Conservation (phyloP, 2,329 filamentous ascomycete species). For the Calonectria honghensis region DNA sequence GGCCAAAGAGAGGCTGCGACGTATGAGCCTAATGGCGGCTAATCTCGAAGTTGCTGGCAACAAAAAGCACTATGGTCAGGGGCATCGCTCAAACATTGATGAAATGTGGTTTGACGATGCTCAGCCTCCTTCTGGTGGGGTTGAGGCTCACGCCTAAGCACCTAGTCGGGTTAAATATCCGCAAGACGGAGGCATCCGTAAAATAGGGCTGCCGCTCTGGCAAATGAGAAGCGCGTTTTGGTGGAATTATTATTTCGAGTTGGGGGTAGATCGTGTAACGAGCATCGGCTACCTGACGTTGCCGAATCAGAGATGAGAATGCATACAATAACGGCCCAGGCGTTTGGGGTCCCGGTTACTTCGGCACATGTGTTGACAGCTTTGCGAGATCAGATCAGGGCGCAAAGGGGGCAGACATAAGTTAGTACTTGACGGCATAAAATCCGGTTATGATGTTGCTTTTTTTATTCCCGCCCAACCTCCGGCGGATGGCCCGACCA, state of each 20-base stretch:
- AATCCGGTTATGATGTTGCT: conserved; percentile 31
- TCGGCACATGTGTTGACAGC: conserved; percentile 44
- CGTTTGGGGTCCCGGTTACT: conserved; percentile 53
- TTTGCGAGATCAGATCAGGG: conserved; percentile 46
- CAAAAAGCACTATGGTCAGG: conserved; percentile 49
- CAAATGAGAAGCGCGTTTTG: conserved; percentile 25
- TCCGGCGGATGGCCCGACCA: conserved; percentile 12
- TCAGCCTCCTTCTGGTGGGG: conserved; percentile 34
- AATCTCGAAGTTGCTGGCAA: conserved; percentile 78
- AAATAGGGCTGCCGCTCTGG: conserved; percentile 7
- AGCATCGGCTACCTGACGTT: conserved; percentile 11
- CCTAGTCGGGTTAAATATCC: conserved; percentile 15
- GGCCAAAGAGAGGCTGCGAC: conserved; percentile 84
- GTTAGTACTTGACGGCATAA: conserved; percentile 28
- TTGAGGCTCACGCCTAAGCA: conserved; percentile 38
- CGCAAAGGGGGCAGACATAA: conserved; percentile 42
- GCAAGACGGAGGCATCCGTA: conserved; percentile 18
- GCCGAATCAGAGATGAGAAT: conserved; percentile 41
- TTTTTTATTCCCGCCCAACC: conserved; percentile 27
- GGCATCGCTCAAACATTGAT: conserved; percentile 46
- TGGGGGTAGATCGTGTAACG: conserved; percentile 10
- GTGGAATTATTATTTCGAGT: conserved; percentile 27
- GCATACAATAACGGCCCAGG: conserved; percentile 45
- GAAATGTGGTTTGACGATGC: conserved; percentile 61
- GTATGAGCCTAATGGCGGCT: conserved; percentile 84